Evolutionary conservation across 192 early-diverging fungal species (phyloP).

Genomic region (Backusella westeae): DNA sequence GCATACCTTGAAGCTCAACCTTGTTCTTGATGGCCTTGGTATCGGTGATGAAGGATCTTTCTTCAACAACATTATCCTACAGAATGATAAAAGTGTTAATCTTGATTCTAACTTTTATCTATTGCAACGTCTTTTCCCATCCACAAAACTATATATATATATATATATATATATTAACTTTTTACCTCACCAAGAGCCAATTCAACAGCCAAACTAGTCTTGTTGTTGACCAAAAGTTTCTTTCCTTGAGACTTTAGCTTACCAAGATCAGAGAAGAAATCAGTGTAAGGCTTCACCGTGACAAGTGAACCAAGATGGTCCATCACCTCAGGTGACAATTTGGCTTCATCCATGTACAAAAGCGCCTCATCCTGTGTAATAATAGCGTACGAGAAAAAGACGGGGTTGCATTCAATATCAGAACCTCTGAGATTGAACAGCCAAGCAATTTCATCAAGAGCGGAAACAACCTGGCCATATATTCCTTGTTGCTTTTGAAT

Average conservation of each 20-base stretch:
- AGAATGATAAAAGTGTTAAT: not conserved
- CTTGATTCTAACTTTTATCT: too few relatives aligned
- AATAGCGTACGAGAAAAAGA: slow-evolving; percentile 91
- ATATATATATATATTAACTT: not conserved
- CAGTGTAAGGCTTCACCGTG: slow-evolving; percentile 67
- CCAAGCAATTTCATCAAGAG: slow-evolving; percentile 97
- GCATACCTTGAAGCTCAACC: slow-evolving; percentile 88
- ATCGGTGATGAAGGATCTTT: slow-evolving; percentile 68
- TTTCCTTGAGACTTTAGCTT: slow-evolving; percentile 3
- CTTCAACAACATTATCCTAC: slow-evolving; percentile 50
- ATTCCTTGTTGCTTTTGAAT: slow-evolving; percentile 53
- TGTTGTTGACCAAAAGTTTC: slow-evolving; percentile 62
- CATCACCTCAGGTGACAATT: slow-evolving; percentile 60
- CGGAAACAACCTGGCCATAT: slow-evolving; percentile 81
- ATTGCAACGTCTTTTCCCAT: too few relatives aligned
- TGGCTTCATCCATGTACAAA: slow-evolving; percentile 78
- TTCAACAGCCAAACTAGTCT: slow-evolving; percentile 74
- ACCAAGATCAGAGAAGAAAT: slow-evolving; percentile 74
- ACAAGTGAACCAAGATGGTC: slow-evolving; percentile 62
- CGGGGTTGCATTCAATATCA: slow-evolving; percentile 95
- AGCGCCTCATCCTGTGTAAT: slow-evolving; percentile 66
- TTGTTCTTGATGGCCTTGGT: slow-evolving; percentile 95
- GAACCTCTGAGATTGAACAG: slow-evolving; percentile 96
- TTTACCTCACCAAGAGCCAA: slow-evolving; percentile 67
- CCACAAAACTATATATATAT: too few relatives aligned